Evolutionary conservation across 2,329 filamentous ascomycete species (phyloP), one percentile per base, ranked within the genome.

Genomic region (Plectosphaerella sp.): DNA sequence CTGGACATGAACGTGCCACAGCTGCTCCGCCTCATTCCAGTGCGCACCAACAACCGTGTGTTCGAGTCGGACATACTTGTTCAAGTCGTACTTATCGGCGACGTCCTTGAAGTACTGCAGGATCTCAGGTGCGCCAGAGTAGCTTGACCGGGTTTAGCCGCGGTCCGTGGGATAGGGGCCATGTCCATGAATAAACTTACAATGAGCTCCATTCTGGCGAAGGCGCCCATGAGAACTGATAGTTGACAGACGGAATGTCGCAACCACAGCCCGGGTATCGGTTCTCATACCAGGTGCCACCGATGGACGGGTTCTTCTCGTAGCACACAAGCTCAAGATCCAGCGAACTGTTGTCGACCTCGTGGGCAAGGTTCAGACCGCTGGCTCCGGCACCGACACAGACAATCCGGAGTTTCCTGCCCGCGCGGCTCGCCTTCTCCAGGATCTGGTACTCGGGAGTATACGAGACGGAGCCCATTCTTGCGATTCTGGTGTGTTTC

Each of bases 381-480:
- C 61, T 63, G 47, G 60, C 62, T 45, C 64, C 64, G 49, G 59
- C 63, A n/a, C 64, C 64, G 15, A 65, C 55, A 39, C 58, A 61
- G 24, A 66, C 57, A 51, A 67, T 58, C 28, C 61, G 57, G n/a
- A 66, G 48, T 22, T 58, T 60, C n/a, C 61, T 52, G 18, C 56
- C 58, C 33, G 51, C 50, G 20, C 61, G 56, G 33, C 56, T 59
- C 28, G 61, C 56, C 52, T 62, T 57, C 42, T 63, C 61, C 11
- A 58, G 42, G 48, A 62, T 61, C 15, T 55, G 49, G 43, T 61
- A 61, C n/a, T 50, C 53, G 16, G 51, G 51, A 45, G 45, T 24
- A 36, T 33, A 45, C 22, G 53, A 46, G 48, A 53, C 35, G 47
- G 51, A 55, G 15, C 51, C 51, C 53, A 55, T 55, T 28, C 28